Percentiles rank a stretch among this genome's conserved stretches.
Conservation (phyloP, 2,329 filamentous ascomycete genomes). For the Nemania abortiva region DNA sequence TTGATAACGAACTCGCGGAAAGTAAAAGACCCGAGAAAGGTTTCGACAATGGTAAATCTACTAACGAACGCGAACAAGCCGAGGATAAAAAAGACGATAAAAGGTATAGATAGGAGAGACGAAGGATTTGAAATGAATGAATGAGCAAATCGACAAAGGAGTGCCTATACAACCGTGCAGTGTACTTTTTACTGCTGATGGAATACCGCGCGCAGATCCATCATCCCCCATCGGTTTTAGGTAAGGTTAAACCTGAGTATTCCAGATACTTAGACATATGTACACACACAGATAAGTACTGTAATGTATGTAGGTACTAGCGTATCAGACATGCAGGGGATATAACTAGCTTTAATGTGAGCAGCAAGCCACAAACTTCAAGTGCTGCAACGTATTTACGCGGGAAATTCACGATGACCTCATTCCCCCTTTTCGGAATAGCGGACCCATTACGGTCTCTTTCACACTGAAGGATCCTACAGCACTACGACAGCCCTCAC, state of each 20-base stretch:
- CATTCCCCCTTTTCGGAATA: constrained; percentile 28
- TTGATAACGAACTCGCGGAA: background rate
- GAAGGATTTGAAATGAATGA: constrained; percentile 1
- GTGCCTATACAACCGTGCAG: background rate
- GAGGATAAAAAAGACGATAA: background rate
- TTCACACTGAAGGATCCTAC: background rate
- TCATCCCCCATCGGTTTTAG: background rate
- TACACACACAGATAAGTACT: no score
- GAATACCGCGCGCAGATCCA: constrained; percentile 15
- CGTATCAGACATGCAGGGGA: background rate
- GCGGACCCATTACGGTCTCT: background rate
- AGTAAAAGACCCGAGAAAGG: background rate
- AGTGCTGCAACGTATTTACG: constrained; percentile 2
- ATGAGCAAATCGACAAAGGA: constrained; percentile 9
- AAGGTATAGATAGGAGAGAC: background rate
- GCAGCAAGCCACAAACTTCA: constrained; percentile 29
- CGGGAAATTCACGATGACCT: constrained; percentile 26
- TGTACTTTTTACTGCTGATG: background rate
- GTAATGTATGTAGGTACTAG: background rate
- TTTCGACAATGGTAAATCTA: constrained; percentile 4
- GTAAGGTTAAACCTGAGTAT: constrained; percentile 3
- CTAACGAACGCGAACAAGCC: background rate
- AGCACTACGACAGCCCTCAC: background rate
- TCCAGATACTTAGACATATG: constrained; percentile 13
- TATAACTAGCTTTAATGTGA: constrained; percentile 10